These are phyloP conservation scores for Tetradesmus obliquus DNA, from an alignment of 139 green algal genomes.

Conservation along the genomic window DNA sequence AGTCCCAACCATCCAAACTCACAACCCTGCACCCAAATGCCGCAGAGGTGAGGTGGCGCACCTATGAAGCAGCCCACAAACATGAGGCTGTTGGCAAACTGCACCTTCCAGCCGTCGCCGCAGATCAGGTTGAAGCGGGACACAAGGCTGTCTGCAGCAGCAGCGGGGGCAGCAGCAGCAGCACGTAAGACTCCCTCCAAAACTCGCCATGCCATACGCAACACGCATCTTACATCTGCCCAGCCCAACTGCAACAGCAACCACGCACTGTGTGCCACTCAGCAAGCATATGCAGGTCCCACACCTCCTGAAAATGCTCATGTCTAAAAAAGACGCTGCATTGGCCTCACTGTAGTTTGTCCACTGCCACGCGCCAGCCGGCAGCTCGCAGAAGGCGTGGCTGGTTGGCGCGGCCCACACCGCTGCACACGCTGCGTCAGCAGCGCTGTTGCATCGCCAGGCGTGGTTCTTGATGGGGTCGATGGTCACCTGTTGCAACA, in stretches of 20 bases:
- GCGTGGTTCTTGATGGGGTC: conserved; percentile 3
- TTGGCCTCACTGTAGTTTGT: background rate
- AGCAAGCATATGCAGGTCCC: too few relatives aligned
- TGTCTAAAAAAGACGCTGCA: too few relatives aligned
- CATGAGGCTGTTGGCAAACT: conserved; percentile 6
- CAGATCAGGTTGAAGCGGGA: conserved; percentile 3
- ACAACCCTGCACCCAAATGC: too few relatives aligned
- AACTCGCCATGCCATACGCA: background rate
- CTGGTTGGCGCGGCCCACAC: background rate
- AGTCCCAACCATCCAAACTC: too few relatives aligned
- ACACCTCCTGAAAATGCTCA: too few relatives aligned
- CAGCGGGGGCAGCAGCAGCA: background rate
- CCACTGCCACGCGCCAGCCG: background rate
- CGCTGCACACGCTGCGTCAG: background rate
- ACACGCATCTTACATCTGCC: background rate
- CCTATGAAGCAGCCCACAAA: conserved; percentile 3
- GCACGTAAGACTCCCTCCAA: background rate
- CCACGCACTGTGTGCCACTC: too few relatives aligned
- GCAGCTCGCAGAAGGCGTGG: background rate
- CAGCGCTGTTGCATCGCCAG: background rate
- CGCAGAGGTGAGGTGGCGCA: too few relatives aligned
- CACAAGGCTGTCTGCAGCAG: conserved; percentile 22
- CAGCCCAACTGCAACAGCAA: too few relatives aligned
- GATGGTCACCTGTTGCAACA: background rate
- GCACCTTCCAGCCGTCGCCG: background rate